Evolutionary conservation across 208 protist genomes (phyloP), one percentile per base, ranked within the genome.

Genomic region (Leishmania tarentolae): DNA sequence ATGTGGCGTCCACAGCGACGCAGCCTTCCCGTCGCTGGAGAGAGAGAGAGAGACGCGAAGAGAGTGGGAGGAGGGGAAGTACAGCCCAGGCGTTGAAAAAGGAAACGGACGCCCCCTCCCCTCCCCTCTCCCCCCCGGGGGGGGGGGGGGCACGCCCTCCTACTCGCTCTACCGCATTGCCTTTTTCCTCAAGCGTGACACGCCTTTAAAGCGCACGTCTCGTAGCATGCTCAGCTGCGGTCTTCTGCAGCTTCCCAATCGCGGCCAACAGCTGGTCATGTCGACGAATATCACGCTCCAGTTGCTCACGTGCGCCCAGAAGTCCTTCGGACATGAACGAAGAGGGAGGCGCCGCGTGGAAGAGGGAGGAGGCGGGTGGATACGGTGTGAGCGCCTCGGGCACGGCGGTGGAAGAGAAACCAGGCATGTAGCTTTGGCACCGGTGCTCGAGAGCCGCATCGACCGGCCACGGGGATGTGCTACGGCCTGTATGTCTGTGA

Each of bases 231-330:
- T 91, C 86, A 0, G 89, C 85, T 2, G 90, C 93, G 15, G 86
- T 87, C 61, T 81, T 81, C 80, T 96, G 93, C 65, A 96, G 72
- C 57, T 93, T 94, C 4, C 79, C 84, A 9, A 96, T 91, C 17
- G 93, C 91, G 44, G 85, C 86, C 52, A 94, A 76, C 50, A 96
- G 88, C 78, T 93, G 90, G 78, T 94, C 91, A 61, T 96, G 87
- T 42, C 86, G 91, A 4, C 81, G 83, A 46, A 94, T 94, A 44
- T 92, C 90, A 37, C 85, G 83, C 75, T 92, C 91, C 66, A 96
- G 83, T 50, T 81, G 84, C 44, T 84, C 86, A 40, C 92, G 89
- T 17, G 79, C n/a, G 6, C 66, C 76, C 8, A 53, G 63, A n/a
- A 70, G 15, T 46, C 72, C 73, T 9, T 70, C 73, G 3, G 77